phyloP scores from a whole-genome alignment of 2,329 filamentous ascomycete species.

The Zymoseptoria ardabiliae region DNA sequence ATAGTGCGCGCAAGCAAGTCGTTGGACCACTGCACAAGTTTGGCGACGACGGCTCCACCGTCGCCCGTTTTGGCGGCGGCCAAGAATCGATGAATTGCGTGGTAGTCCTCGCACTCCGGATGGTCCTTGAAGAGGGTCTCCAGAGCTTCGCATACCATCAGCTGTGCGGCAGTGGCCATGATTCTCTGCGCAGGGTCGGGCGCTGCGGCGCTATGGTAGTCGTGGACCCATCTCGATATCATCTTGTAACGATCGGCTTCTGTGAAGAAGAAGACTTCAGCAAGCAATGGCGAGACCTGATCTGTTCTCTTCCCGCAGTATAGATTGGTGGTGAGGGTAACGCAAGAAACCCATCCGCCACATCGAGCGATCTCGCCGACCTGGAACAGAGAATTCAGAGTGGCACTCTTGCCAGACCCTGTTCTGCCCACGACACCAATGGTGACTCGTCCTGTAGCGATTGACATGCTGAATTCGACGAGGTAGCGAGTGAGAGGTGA shows the following conservation, averaged over 20 bases:
- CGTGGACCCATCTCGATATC: not conserved
- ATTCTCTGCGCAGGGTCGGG: not conserved
- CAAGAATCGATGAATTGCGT: not conserved
- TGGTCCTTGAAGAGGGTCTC: not conserved
- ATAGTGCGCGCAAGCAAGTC: not conserved
- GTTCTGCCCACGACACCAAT: not conserved
- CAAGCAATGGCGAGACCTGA: slow-evolving; percentile 14
- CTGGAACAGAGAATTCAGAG: not conserved
- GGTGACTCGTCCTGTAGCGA: not conserved
- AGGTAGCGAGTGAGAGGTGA: too few species aligned
- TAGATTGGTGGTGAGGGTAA: slow-evolving; percentile 6
- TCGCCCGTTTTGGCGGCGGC: not conserved
- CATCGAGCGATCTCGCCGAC: not conserved
- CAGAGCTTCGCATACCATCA: not conserved
- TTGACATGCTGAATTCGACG: too few species aligned
- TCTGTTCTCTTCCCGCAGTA: slow-evolving; percentile 4
- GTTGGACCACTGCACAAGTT: not conserved
- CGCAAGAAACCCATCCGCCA: not conserved
- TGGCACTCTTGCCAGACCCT: not conserved
- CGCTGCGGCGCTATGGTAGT: slow-evolving; percentile 7
- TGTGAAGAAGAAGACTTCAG: slow-evolving; percentile 15
- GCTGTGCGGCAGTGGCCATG: not conserved
- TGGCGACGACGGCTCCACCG: not conserved
- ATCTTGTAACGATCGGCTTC: slow-evolving; percentile 5
- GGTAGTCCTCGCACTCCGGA: not conserved